phyloP scores from a whole-genome alignment of 106 monocot genomes.

The Acanthochlamys bracteata region DNA sequence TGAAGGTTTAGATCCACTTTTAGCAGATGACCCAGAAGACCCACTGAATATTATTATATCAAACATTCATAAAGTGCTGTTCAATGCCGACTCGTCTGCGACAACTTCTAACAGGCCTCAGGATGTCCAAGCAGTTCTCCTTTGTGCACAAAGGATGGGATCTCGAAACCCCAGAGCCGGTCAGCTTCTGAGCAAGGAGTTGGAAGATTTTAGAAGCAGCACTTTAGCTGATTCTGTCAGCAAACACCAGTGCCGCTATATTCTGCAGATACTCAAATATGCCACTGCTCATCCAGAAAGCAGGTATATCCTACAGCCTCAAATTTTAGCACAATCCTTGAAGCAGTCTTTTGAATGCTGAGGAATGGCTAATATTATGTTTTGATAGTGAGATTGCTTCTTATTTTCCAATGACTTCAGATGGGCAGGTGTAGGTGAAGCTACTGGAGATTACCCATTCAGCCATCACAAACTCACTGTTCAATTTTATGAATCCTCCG shows the following conservation, averaged over 20 bases:
- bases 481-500: conserved; percentile 86
- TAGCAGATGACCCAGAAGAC: conserved; percentile 98
- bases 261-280: conserved; percentile 91
- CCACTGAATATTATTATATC: conserved; percentile 85
- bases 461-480: conserved; percentile 98
- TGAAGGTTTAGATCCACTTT: conserved; percentile 94
- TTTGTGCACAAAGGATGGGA: conserved; percentile 73
- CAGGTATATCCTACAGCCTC: conserved; percentile 35
- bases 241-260: conserved; percentile 93
- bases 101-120: conserved; percentile 78
- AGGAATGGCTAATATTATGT: neutral
- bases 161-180: conserved; percentile 79
- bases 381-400: neutral
- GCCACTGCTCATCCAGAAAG: conserved; percentile 58
- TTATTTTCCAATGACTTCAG: conserved; percentile 25
- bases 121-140: conserved; percentile 82
- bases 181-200: conserved; percentile 83
- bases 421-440: conserved; percentile 86
- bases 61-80: conserved; percentile 83
- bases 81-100: conserved; percentile 74
- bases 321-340: neutral
- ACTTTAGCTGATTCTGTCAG: conserved; percentile 75
- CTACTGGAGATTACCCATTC: conserved; percentile 95
- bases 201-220: conserved; percentile 84
- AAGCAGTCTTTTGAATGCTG: neutral